Evolutionary conservation across 1,139 yeast genomes (phyloP).

Genomic region (Scheffersomyces insectosa): DNA sequence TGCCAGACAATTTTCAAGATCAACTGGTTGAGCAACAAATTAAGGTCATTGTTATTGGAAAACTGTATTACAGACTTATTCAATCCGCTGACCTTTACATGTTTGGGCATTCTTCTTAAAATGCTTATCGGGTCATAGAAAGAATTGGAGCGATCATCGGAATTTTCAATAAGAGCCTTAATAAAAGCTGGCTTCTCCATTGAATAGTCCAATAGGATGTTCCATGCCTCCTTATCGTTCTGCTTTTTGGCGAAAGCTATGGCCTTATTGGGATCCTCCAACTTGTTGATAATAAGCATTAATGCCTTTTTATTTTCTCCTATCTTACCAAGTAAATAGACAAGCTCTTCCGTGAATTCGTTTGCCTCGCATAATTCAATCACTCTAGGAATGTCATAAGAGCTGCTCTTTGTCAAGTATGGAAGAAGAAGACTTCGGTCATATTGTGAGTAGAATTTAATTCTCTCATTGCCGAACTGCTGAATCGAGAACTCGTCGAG

Average conservation of each 20-base stretch:
- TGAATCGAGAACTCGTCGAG: conserved; percentile 56
- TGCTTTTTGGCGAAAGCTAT: conserved; percentile 76
- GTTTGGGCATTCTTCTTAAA: conserved; percentile 61
- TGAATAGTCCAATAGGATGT: conserved; percentile 68
- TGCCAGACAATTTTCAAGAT: conserved; percentile 62
- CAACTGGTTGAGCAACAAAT: conserved; percentile 55
- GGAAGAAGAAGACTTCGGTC: conserved; percentile 53
- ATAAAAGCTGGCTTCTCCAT: conserved; percentile 73
- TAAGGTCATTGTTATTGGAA: conserved; percentile 64
- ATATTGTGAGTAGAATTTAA: conserved; percentile 64
- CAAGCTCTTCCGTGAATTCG: conserved; percentile 65
- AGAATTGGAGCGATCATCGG: conserved; percentile 53
- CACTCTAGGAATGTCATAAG: conserved; percentile 72
- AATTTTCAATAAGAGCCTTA: conserved; percentile 67
- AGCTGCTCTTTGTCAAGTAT: conserved; percentile 48
- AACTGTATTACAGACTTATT: conserved; percentile 62
- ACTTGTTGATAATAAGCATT: conserved; percentile 69
- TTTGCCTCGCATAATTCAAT: conserved; percentile 60
- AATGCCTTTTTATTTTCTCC: conserved; percentile 82
- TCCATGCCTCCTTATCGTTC: conserved; percentile 79
- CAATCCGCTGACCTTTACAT: conserved; percentile 65
- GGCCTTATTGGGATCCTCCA: conserved; percentile 79
- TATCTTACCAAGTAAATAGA: conserved; percentile 76
- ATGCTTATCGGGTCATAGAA: conserved; percentile 70
- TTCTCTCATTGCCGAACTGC: conserved; percentile 65